Evolutionary conservation across 1,139 yeast species (phyloP), one percentile per base, ranked within the genome.

Genomic region (Martiniozyma asiatica): DNA sequence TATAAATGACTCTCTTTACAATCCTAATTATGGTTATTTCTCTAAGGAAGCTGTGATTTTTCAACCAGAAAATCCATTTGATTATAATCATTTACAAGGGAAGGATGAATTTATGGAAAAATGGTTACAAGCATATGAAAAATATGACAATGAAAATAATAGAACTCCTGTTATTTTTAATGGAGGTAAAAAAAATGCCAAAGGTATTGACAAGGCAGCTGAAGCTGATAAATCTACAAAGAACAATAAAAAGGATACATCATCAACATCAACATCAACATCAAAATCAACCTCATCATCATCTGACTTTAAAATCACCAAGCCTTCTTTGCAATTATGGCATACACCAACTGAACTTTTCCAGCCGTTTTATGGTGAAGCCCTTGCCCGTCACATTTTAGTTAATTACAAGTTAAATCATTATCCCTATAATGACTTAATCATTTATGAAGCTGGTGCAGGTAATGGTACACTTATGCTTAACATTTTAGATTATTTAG

Each of bases 281-380:
- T n/a, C n/a, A n/a, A n/a, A n/a, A n/a, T n/a, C n/a, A n/a, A n/a
- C n/a, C n/a, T n/a, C n/a, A n/a, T 18, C 26, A 29, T 24, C 14
- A 2, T 32, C 31, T 9, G 39, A 35, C 10, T 33, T 40, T 23
- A 37, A 46, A 26, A 35, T 49, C 22, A 45, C 40, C 2, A 59
- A 58, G 34, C 58, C 65, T 24, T 61, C 72, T 12, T 53, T 76
- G 14, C 94, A 82, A 51, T 56, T 81, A 27, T 82, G 94, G 94
- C 94, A 82, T 47, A 82, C 94, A 0, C 94, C 94, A 0, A 79
- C 92, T 0, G 94, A 82, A 50, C 59, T 84, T 29, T 82, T 82
- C 53, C 75, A 68, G 42, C 94, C 95, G 0, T 73, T 63, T 45
- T 82, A 82, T 46, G 94, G 94, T 6, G 82, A 81, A 48, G 85